Evolutionary conservation across 495 filamentous ascomycete genomes (phyloP).

Genomic region (Daldinia concentrica): DNA sequence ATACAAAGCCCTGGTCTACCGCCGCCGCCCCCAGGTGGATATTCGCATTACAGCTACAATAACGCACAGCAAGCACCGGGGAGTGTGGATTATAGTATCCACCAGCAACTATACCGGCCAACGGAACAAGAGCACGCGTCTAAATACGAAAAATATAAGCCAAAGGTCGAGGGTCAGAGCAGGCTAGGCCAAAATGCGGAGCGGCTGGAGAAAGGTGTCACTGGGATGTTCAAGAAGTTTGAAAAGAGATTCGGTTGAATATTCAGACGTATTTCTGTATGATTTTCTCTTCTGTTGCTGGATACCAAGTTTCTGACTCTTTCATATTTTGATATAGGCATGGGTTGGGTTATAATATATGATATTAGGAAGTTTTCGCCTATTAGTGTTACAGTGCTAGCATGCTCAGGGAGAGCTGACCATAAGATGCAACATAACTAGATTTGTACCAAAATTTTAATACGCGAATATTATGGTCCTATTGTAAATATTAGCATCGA

Average conservation of each 20-base stretch:
- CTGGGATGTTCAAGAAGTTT: constrained; percentile 84
- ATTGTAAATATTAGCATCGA: background rate
- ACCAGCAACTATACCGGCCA: constrained; percentile 80
- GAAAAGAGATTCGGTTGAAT: constrained; percentile 78
- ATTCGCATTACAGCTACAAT: constrained; percentile 66
- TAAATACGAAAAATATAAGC: constrained; percentile 54
- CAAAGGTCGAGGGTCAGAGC: constrained; percentile 60
- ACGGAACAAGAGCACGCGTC: constrained; percentile 66
- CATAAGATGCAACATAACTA: background rate
- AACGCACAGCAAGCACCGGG: constrained; percentile 38
- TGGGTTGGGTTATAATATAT: background rate
- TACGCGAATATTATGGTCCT: background rate
- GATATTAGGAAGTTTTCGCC: background rate
- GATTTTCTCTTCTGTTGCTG: background rate
- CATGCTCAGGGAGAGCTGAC: background rate
- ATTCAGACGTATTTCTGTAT: background rate
- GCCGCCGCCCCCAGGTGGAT: constrained; percentile 57
- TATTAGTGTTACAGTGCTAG: background rate
- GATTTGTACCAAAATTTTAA: background rate
- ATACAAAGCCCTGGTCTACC: constrained; percentile 44
- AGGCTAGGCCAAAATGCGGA: constrained; percentile 75
- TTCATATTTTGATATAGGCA: background rate
- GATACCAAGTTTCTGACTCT: background rate
- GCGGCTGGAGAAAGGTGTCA: constrained; percentile 78
- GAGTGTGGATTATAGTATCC: constrained; percentile 69